phyloP scores from a whole-genome alignment of 306 rosid genomes.

The Cyclanthera cordifolia region DNA sequence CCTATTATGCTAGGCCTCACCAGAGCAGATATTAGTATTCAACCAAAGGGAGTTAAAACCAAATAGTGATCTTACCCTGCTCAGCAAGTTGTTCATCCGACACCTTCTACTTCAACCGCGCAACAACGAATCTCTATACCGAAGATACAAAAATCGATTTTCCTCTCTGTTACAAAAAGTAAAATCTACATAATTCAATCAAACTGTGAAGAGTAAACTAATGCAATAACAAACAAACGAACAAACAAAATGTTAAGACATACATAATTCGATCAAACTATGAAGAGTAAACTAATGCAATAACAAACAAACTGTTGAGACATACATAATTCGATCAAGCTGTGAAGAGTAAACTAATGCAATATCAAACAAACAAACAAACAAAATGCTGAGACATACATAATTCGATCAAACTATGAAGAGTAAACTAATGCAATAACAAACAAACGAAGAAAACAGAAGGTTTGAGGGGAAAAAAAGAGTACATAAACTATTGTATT shows the following conservation, averaged over 20 bases:
- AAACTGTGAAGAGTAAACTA: not conserved
- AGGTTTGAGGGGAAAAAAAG: not conserved
- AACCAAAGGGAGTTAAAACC: slow-evolving; percentile 4
- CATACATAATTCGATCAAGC: not conserved
- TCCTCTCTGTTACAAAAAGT: slow-evolving; percentile 50
- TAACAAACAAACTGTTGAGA: slow-evolving; percentile 2
- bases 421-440: not conserved
- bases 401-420: no score
- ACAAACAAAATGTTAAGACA: no score
- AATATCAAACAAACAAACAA: slow-evolving; percentile 2
- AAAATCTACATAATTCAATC: not conserved
- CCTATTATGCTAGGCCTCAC: no score
- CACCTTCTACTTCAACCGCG: slow-evolving; percentile 35
- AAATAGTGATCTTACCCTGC: slow-evolving; percentile 43
- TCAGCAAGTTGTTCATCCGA: slow-evolving; percentile 54
- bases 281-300: not conserved
- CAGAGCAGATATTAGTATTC: no score
- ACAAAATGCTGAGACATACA: no score
- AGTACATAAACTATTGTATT: slow-evolving; percentile 68
- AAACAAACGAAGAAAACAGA: slow-evolving; percentile 9
- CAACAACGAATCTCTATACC: no score
- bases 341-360: not conserved
- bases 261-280: not conserved
- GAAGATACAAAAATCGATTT: no score
- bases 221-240: slow-evolving; percentile 1